Evolutionary conservation across 2,329 filamentous ascomycete species (phyloP), one percentile per base, ranked within the genome.

Genomic region (Phialocephala sp.): DNA sequence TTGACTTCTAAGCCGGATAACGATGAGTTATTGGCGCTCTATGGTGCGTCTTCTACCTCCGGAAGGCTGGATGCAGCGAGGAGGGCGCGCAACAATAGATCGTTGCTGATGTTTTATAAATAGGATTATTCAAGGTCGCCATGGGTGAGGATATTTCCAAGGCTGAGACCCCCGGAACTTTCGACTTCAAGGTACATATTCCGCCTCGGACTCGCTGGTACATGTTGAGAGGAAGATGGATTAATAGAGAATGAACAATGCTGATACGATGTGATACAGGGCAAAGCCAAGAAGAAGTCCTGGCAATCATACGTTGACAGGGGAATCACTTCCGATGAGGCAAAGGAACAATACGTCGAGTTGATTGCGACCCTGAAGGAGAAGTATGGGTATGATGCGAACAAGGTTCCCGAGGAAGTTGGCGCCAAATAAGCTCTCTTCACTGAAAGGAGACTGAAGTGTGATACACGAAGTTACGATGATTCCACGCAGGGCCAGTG

Each of bases 251-350:
- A 47, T n/a, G 18, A 6, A 56, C n/a, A 8, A 43, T 43, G 45
- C 56, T 67, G 45, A 64, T 61, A 27, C 15, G 22, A 4, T 12
- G 22, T 2, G 15, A 47, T 32, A 60, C 56, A 76, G 91, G 88
- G 83, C 80, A 96, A 95, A 82, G 87, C 87, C 74, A 97, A 96
- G 85, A 87, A 89, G 81, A 85, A 83, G 74, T 87, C 90, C 62
- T 97, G 93, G 93, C 81, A 92, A 80, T 85, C 88, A 76, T 75
- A 88, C 68, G 85, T 87, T 74, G 86, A 93, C 68, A 84, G 88
- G 66, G 86, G 84, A 59, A 77, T 88, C 71, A 86, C 71, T 67
- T 75, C 85, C 68, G 84, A 89, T 69, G 79, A 88, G 70, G 93
- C 93, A 22, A 90, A 96, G 85, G 83, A 87, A 77, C 82, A 85